Conservation (phyloP, 164 flowering plant genomes). For the Piper longum region DNA sequence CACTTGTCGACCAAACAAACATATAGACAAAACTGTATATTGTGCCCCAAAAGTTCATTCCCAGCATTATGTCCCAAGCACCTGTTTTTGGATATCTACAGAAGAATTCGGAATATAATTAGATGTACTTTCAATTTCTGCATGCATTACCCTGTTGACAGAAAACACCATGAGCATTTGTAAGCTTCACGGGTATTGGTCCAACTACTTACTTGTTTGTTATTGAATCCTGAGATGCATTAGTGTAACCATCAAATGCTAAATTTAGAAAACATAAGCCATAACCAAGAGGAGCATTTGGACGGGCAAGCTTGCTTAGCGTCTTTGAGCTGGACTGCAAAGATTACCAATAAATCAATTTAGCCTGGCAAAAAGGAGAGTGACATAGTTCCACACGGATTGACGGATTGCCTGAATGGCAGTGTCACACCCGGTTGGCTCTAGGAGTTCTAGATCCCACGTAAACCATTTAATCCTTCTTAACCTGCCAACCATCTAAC, state of each 20-base stretch:
- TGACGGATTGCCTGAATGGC: no score
- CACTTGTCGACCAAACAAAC: constrained; percentile 88
- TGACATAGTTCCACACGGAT: not conserved
- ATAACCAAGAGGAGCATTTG: constrained; percentile 96
- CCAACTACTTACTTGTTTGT: constrained; percentile 45
- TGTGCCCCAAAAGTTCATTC: constrained; percentile 98
- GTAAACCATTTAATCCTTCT: no score
- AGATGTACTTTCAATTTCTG: no score
- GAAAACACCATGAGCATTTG: not conserved
- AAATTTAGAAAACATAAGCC: constrained; percentile 88
- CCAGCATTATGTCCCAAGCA: constrained; percentile 98
- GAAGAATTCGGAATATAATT: not conserved
- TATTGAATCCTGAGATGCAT: constrained; percentile 93
- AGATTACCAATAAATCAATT: not conserved
- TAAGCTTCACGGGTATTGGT: not conserved
- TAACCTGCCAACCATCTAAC: no score
- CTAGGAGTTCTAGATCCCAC: no score
- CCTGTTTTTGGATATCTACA: constrained; percentile 91
- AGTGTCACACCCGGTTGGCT: no score
- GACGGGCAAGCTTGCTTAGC: constrained; percentile 84
- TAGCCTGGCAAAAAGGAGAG: not conserved
- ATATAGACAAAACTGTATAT: constrained; percentile 83
- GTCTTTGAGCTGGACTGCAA: constrained; percentile 93
- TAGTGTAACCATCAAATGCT: constrained; percentile 93
- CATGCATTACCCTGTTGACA: not conserved